Evolutionary conservation across 2,329 filamentous ascomycete species (phyloP).

Genomic region (Penicillium crustosum): DNA sequence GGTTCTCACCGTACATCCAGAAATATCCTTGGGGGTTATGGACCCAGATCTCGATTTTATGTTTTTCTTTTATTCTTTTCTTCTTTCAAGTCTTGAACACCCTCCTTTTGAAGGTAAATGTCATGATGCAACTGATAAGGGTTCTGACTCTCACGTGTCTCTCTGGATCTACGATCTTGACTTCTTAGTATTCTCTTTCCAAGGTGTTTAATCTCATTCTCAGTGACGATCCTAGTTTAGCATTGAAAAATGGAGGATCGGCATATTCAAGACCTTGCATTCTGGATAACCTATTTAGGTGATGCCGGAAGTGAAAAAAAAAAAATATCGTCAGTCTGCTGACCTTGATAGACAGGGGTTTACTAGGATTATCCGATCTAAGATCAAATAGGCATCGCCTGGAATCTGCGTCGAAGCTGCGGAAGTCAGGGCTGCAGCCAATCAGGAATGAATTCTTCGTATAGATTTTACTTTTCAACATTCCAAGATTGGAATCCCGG

Average conservation of each 20-base stretch:
- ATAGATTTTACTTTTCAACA: not conserved
- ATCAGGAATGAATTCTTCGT: conserved; percentile 2
- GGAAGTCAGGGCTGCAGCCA: conserved; percentile 7
- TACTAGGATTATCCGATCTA: conserved; percentile 10
- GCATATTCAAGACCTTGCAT: conserved; percentile 1
- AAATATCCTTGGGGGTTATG: not conserved
- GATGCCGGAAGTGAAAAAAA: conserved; percentile 8
- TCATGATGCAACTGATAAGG: conserved; percentile 25
- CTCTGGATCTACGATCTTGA: conserved; percentile 10
- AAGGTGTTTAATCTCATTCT: not conserved
- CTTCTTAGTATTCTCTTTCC: not conserved
- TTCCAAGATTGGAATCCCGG: not conserved
- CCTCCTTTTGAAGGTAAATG: not conserved
- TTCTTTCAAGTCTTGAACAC: not conserved
- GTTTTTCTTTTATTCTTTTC: not conserved
- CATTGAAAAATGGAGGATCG: not conserved
- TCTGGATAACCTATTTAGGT: conserved; percentile 17
- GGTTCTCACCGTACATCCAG: conserved; percentile 20
- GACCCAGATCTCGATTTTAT: too few relatives aligned
- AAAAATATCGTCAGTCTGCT: conserved; percentile 18
- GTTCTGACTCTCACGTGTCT: conserved; percentile 22
- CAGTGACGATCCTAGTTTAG: not conserved
- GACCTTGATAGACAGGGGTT: conserved; percentile 17
- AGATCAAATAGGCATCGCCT: conserved; percentile 19
- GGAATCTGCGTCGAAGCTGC: conserved; percentile 21